phyloP scores from a whole-genome alignment of 352 stramenopile species.

The Phytophthora aleatoria region DNA sequence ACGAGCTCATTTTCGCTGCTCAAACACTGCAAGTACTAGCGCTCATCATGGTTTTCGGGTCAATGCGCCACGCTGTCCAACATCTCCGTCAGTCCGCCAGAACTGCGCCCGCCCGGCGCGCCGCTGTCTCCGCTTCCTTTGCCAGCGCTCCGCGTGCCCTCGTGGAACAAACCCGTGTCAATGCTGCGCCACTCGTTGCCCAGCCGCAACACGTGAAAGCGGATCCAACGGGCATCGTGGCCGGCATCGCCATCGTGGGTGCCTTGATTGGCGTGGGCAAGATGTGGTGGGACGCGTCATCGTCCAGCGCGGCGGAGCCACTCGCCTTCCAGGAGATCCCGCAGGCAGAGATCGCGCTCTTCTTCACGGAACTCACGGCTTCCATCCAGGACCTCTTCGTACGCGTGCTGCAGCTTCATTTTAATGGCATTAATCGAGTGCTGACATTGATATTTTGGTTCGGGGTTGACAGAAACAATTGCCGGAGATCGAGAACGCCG shows the following conservation, averaged over 20 bases:
- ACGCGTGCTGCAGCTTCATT: slow-evolving; percentile 19
- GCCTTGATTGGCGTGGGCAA: slow-evolving; percentile 77
- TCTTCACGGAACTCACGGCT: slow-evolving; percentile 75
- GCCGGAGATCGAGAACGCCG: slow-evolving; percentile 63
- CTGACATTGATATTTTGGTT: slow-evolving; percentile 11
- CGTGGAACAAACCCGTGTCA: slow-evolving; percentile 20
- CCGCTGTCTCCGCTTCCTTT: slow-evolving; percentile 12
- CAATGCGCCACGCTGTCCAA: slow-evolving; percentile 33
- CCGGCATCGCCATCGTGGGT: slow-evolving; percentile 68
- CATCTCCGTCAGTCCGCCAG: slow-evolving; percentile 31
- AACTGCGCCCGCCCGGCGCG: slow-evolving; percentile 3
- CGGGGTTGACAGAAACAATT: slow-evolving; percentile 52
- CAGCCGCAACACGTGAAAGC: slow-evolving; percentile 40
- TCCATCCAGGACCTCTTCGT: slow-evolving; percentile 75
- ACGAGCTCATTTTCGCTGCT: slow-evolving; percentile 14
- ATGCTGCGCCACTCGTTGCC: slow-evolving; percentile 2
- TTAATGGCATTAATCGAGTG: not conserved
- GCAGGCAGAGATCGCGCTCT: slow-evolving; percentile 61
- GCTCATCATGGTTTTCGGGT: slow-evolving; percentile 32
- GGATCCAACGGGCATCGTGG: slow-evolving; percentile 71
- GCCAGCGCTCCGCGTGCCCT: not conserved
- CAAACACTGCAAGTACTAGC: not conserved
- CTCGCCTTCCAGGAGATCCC: slow-evolving; percentile 58
- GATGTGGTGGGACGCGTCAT: slow-evolving; percentile 87
- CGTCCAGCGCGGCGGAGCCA: slow-evolving; percentile 11